Evolutionary conservation across 2,329 filamentous ascomycete species (phyloP).

Genomic region (Xylaria sp.): DNA sequence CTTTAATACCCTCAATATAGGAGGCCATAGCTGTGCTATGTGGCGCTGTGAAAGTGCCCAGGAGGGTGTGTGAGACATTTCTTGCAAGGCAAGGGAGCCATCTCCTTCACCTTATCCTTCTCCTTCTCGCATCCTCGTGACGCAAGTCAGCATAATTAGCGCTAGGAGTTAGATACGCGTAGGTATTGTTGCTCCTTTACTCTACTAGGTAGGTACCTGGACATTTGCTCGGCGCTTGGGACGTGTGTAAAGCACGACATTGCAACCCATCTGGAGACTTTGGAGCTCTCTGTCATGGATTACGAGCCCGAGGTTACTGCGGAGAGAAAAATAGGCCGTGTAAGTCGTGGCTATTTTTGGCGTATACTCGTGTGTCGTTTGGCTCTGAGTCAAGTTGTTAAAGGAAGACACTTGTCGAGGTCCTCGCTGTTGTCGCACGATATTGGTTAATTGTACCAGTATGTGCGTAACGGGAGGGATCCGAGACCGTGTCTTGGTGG

Average conservation of each 20-base stretch:
- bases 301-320: neutral
- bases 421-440: neutral
- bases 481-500: conserved; percentile 31
- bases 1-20: neutral
- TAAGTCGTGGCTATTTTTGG: neutral
- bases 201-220: conserved; percentile 1
- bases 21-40: neutral
- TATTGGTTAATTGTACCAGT: neutral
- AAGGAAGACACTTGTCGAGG: neutral
- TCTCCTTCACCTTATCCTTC: neutral
- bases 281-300: conserved; percentile 1
- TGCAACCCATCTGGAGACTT: neutral
- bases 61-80: conserved; percentile 27
- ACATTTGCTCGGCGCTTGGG: neutral
- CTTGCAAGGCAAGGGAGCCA: neutral
- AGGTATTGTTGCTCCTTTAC: neutral
- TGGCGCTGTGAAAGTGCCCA: conserved; percentile 2
- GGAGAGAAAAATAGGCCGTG: neutral
- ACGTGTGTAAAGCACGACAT: neutral
- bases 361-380: neutral
- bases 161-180: neutral
- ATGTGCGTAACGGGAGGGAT: conserved; percentile 28
- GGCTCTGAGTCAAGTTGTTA: neutral
- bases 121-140: neutral
- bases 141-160: conserved; percentile 13